A percentile compares a stretch with the other conserved stretches of the same genome.
Evolutionary conservation across 441 rosid species (phyloP).

Genomic region (Corymbia citriodora): DNA sequence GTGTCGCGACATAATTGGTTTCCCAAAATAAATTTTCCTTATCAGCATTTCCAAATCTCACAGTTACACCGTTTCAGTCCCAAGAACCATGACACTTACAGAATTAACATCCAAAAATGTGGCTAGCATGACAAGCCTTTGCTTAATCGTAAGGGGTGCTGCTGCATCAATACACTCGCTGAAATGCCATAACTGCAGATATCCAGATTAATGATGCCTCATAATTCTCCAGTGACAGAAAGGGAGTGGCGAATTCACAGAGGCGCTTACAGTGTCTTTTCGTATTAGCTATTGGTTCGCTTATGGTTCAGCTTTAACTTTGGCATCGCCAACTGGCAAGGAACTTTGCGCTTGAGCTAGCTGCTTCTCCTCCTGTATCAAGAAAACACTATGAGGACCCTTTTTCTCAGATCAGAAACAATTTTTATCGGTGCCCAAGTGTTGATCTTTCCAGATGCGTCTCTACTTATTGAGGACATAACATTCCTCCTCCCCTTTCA

Average conservation of each 20-base stretch:
- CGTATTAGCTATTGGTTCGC: neutral
- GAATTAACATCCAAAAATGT: neutral
- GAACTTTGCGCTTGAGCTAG: conserved; percentile 62
- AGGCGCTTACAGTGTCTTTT: neutral
- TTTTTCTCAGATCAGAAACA: neutral
- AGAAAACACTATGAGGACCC: neutral
- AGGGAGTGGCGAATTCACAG: neutral
- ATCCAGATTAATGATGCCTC: neutral
- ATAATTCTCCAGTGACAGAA: neutral
- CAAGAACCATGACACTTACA: neutral
- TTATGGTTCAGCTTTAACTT: conserved; percentile 59
- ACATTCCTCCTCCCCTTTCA: too few relatives aligned
- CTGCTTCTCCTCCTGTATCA: conserved; percentile 62
- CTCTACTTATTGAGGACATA: too few relatives aligned
- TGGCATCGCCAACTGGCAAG: conserved; percentile 83
- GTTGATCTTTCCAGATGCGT: too few relatives aligned
- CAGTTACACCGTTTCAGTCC: neutral
- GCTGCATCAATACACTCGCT: neutral
- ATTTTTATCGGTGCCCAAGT: neutral
- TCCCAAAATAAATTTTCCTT: neutral
- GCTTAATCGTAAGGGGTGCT: neutral
- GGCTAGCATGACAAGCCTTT: neutral
- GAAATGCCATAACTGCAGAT: neutral
- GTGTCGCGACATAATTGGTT: neutral
- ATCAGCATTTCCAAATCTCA: neutral